Percentiles rank a stretch among this genome's conserved stretches.
phyloP scores from a whole-genome alignment of 192 early-diverging fungal species.

The Coemansia sp. region DNA sequence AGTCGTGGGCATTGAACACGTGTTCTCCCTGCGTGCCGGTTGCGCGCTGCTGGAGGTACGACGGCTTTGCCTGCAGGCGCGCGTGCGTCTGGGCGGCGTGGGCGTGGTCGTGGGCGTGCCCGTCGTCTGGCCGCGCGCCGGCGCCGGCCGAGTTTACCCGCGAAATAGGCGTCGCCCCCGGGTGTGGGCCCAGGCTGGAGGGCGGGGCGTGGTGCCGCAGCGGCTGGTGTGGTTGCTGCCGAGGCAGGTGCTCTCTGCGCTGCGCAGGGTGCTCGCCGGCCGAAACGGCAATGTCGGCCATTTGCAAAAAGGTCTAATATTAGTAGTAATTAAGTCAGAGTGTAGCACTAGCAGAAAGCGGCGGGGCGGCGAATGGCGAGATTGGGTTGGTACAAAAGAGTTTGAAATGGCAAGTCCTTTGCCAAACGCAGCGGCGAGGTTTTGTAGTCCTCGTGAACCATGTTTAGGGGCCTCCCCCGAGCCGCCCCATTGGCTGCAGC shows the following conservation, averaged over 20 bases:
- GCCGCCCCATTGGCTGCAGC: too few relatives aligned
- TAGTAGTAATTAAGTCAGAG: background rate
- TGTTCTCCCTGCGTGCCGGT: slow-evolving; percentile 26
- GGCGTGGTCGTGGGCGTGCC: slow-evolving; percentile 21
- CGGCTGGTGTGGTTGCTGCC: slow-evolving; percentile 48
- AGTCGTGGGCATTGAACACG: slow-evolving; percentile 30
- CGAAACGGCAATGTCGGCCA: slow-evolving; percentile 46
- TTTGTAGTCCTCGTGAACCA: too few relatives aligned
- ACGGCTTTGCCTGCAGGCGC: slow-evolving; percentile 18
- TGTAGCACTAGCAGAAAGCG: too few relatives aligned
- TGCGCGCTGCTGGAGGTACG: slow-evolving; percentile 38
- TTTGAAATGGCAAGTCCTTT: too few relatives aligned
- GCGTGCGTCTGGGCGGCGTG: slow-evolving; percentile 3
- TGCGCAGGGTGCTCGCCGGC: slow-evolving; percentile 28
- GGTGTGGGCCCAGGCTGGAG: slow-evolving; percentile 34
- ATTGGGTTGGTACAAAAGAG: too few relatives aligned
- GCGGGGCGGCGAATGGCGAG: too few relatives aligned
- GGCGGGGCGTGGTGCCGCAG: slow-evolving; percentile 19
- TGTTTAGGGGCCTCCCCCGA: too few relatives aligned
- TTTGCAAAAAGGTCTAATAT: background rate
- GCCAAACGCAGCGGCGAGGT: too few relatives aligned
- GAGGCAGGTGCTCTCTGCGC: slow-evolving; percentile 48
- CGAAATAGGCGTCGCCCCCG: slow-evolving; percentile 15
- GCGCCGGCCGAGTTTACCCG: slow-evolving; percentile 21
- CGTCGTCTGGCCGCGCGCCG: slow-evolving; percentile 3